Percentiles rank a stretch among this genome's conserved stretches.
These are phyloP conservation scores for Amanita muscaria DNA, from an alignment of 768 basidiomycete species.

Conservation along the genomic window DNA sequence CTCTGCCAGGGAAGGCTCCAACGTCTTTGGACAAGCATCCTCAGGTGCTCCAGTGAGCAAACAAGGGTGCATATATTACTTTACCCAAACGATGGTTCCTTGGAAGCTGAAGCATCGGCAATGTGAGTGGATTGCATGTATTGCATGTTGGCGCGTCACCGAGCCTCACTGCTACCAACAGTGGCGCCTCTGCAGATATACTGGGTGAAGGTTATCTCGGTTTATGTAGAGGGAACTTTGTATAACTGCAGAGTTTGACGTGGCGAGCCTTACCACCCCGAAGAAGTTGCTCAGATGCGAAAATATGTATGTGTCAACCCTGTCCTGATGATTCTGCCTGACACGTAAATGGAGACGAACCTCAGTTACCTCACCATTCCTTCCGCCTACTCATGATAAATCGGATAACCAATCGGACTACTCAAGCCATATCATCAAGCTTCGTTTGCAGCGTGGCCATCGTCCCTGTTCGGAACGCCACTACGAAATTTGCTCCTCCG, in stretches of 20 bases:
- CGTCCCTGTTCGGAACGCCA: slow-evolving; percentile 11
- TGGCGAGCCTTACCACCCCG: slow-evolving; percentile 72
- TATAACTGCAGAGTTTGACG: slow-evolving; percentile 76
- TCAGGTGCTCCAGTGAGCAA: too few relatives aligned
- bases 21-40: too few relatives aligned
- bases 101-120: slow-evolving; percentile 33
- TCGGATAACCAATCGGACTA: slow-evolving; percentile 80
- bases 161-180: slow-evolving; percentile 17
- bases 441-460: slow-evolving; percentile 39
- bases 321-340: not conserved
- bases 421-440: slow-evolving; percentile 67
- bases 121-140: slow-evolving; percentile 19
- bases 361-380: slow-evolving; percentile 70
- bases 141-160: not conserved
- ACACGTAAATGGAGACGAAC: slow-evolving; percentile 36
- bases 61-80: too few relatives aligned
- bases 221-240: slow-evolving; percentile 77
- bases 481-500: slow-evolving; percentile 10
- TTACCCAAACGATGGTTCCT: slow-evolving; percentile 45
- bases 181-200: slow-evolving; percentile 79
- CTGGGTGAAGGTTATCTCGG: slow-evolving; percentile 93
- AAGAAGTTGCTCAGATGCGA: slow-evolving; percentile 67
- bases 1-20: too few relatives aligned
- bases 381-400: slow-evolving; percentile 56
- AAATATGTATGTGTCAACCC: slow-evolving; percentile 29